Conservation (phyloP, 2,329 filamentous ascomycete genomes). For the Orbilia blumenaviensis region DNA sequence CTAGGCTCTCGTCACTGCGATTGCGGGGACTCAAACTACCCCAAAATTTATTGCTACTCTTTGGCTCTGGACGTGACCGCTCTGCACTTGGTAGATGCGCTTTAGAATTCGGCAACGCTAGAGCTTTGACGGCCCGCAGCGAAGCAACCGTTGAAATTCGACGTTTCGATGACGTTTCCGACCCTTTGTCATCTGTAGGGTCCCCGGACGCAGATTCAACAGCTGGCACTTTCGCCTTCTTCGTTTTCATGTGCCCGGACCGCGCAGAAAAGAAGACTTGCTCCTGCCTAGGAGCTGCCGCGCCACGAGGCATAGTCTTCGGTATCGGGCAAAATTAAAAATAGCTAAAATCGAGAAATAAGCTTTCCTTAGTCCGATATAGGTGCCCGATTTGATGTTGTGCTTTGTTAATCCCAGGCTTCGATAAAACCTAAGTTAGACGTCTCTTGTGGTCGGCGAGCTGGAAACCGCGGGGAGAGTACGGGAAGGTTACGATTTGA, state of each 20-base stretch:
- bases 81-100: constrained; percentile 30
- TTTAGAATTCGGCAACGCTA: constrained; percentile 47
- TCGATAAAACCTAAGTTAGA: constrained; percentile 9
- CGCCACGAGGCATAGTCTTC: constrained; percentile 43
- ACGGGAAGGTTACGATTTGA: constrained; percentile 35
- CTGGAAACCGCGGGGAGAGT: constrained; percentile 41
- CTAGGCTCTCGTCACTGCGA: not conserved
- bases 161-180: constrained; percentile 33
- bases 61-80: constrained; percentile 24
- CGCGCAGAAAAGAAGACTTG: constrained; percentile 51
- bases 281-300: constrained; percentile 46
- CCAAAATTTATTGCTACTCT: constrained; percentile 44
- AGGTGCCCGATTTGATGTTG: not conserved
- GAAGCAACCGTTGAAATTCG: constrained; percentile 48
- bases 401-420: constrained; percentile 7
- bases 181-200: constrained; percentile 13
- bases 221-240: constrained; percentile 24
- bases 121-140: constrained; percentile 29
- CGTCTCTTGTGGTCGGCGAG: constrained; percentile 32
- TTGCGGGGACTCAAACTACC: constrained; percentile 10
- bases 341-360: not conserved
- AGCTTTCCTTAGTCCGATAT: not conserved
- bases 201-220: not conserved
- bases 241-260: constrained; percentile 38
- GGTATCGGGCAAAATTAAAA: not conserved